phyloP scores from a whole-genome alignment of 495 filamentous ascomycete genomes.

The Penicillium cataractarum region DNA sequence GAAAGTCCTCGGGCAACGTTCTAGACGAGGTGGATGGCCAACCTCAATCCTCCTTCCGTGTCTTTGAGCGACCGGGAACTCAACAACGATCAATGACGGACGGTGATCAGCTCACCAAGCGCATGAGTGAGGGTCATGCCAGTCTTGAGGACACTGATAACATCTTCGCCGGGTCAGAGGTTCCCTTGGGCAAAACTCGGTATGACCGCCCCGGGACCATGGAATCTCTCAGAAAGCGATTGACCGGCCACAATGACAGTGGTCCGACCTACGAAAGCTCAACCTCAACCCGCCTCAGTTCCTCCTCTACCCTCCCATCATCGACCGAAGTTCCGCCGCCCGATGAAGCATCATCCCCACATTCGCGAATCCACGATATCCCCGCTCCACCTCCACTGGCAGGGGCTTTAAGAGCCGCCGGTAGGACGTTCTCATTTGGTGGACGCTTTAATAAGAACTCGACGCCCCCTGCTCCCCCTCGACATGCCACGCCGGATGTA shows the following conservation, averaged over 20 bases:
- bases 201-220: constrained; percentile 36
- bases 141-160: constrained; percentile 56
- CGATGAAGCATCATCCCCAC: constrained; percentile 56
- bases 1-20: constrained; percentile 68
- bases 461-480: constrained; percentile 43
- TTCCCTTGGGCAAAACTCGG: constrained; percentile 44
- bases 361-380: constrained; percentile 57
- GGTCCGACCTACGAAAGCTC: constrained; percentile 69
- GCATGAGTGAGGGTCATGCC: constrained; percentile 42
- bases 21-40: constrained; percentile 58
- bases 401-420: constrained; percentile 60
- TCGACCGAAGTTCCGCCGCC: constrained; percentile 64
- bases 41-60: constrained; percentile 59
- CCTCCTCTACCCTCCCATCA: constrained; percentile 72
- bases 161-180: constrained; percentile 42
- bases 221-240: constrained; percentile 30
- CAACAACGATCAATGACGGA: constrained; percentile 53
- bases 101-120: constrained; percentile 45
- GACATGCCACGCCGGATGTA: constrained; percentile 45
- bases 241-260: constrained; percentile 56
- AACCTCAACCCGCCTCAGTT: constrained; percentile 64
- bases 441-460: constrained; percentile 46
- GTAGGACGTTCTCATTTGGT: constrained; percentile 75
- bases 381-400: constrained; percentile 57
- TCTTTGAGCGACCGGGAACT: constrained; percentile 57